phyloP scores from a whole-genome alignment of 2,329 filamentous ascomycete genomes.

The Talaromyces sp. region DNA sequence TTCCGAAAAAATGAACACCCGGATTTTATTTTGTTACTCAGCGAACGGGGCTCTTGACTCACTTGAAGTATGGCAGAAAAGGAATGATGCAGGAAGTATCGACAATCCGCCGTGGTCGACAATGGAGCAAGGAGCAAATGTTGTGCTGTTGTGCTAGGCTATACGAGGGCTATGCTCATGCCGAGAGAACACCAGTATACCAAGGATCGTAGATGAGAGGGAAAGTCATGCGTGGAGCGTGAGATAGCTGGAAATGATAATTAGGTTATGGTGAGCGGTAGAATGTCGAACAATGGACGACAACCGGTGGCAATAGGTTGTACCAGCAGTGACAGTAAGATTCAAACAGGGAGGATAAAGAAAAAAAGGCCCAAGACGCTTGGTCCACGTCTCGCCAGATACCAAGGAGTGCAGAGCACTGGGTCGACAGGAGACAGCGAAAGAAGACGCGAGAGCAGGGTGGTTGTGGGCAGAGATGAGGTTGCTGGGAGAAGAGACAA shows the following conservation, averaged over 20 bases:
- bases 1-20: background rate
- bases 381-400: background rate
- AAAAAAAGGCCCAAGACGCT: background rate
- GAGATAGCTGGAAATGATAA: background rate
- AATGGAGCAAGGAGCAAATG: background rate
- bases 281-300: background rate
- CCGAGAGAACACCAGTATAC: background rate
- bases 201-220: background rate
- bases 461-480: background rate
- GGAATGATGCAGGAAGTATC: background rate
- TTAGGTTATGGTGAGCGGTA: background rate
- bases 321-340: background rate
- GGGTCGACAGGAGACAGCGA: background rate
- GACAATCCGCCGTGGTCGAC: background rate
- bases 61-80: background rate
- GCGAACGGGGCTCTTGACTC: background rate
- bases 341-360: background rate
- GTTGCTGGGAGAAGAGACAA: background rate
- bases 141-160: background rate
- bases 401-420: background rate
- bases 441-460: background rate
- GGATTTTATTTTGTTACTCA: background rate
- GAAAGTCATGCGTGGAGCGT: background rate
- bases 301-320: background rate
- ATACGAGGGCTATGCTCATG: background rate